Conservation (phyloP, 352 stramenopile genomes). For the Globisporangium sylvaticum region DNA sequence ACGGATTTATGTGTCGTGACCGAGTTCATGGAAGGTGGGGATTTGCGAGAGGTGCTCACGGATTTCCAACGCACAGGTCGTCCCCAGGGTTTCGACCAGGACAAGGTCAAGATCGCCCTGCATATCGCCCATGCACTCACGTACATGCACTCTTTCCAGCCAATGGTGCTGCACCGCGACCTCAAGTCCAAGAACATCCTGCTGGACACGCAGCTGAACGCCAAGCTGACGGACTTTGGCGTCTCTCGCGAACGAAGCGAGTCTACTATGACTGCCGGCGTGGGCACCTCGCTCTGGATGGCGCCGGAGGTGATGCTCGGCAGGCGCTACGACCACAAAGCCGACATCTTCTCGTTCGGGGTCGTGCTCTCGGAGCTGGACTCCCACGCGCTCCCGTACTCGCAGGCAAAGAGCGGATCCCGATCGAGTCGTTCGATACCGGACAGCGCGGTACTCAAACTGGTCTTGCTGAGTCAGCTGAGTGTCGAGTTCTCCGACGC, state of each 20-base stretch:
- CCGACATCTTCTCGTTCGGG: not conserved
- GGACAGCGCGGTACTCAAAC: not conserved
- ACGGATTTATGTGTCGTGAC: conserved; percentile 35
- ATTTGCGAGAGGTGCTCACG: conserved; percentile 33
- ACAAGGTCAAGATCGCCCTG: conserved; percentile 30
- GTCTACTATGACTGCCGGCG: not conserved
- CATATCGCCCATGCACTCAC: conserved; percentile 27
- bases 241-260: not conserved
- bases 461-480: not conserved
- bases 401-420: not conserved
- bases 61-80: conserved; percentile 21
- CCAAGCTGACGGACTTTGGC: conserved; percentile 66
- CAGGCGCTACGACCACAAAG: not conserved
- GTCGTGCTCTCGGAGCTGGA: not conserved
- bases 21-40: conserved; percentile 44
- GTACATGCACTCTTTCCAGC: conserved; percentile 38
- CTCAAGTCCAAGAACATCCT: conserved; percentile 33
- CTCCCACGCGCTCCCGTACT: conserved; percentile 1
- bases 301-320: conserved; percentile 40
- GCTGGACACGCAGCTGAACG: conserved; percentile 25
- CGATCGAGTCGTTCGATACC: not conserved
- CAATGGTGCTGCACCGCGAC: conserved; percentile 24
- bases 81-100: conserved; percentile 29
- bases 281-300: conserved; percentile 43
- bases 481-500: not conserved